These are phyloP conservation scores for Salvia hispanica DNA, from an alignment of 257 asterid species.

Conservation along the genomic window DNA sequence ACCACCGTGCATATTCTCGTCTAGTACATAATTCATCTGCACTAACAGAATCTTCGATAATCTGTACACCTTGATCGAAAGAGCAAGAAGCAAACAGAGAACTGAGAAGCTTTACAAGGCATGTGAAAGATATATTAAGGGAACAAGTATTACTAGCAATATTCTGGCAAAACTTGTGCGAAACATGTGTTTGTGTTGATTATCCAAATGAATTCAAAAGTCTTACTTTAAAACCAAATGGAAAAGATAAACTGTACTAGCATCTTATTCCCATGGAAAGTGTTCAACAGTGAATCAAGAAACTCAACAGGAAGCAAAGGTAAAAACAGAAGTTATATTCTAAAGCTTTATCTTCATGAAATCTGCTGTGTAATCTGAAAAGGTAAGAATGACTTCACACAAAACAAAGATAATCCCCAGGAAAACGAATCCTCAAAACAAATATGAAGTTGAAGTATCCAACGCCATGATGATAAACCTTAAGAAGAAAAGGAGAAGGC, in stretches of 20 bases:
- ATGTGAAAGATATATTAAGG: constrained; percentile 20
- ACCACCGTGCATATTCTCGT: constrained; percentile 93
- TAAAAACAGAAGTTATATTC: not conserved
- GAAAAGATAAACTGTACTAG: not conserved
- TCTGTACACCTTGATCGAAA: constrained; percentile 57
- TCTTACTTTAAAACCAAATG: not conserved
- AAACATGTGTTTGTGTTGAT: not conserved
- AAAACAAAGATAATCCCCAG: not conserved
- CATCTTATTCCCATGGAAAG: not conserved
- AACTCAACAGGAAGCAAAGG: constrained; percentile 2
- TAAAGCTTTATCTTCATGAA: not conserved
- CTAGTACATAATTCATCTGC: constrained; percentile 85
- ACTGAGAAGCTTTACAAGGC: constrained; percentile 25
- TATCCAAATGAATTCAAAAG: not conserved
- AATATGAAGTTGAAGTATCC: no score
- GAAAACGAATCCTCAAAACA: no score
- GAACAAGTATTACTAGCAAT: constrained; percentile 13
- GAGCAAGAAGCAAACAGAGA: constrained; percentile 40
- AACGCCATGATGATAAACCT: no score
- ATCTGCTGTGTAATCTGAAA: not conserved
- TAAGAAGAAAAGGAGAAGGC: no score
- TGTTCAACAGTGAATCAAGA: not conserved
- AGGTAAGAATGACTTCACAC: not conserved
- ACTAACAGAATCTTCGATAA: constrained; percentile 70
- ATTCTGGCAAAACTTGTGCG: not conserved